Evolutionary conservation across 345 rosid species (phyloP), one percentile per base, ranked within the genome.

Genomic region (Turritis glabra): DNA sequence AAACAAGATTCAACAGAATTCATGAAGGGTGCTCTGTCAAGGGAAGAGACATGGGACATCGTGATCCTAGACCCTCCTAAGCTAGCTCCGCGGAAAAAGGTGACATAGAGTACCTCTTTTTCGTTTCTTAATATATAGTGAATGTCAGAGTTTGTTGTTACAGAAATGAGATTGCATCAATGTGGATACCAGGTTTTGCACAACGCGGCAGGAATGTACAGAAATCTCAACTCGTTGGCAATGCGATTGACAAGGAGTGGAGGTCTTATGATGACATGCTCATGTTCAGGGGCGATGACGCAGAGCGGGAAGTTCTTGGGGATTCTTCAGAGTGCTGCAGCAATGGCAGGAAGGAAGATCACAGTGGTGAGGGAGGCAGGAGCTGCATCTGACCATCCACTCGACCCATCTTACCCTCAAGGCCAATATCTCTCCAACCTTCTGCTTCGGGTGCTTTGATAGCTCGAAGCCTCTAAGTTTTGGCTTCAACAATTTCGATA

Each of bases 261-360:
- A 3, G 96, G 98, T 56, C 88, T 94, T 75, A 84, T 90, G 71
- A 91, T 94, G 96, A 91, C 97, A 21, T 94, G 96, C 52, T 91
- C 97, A 13, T 91, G 96, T 81, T 94, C 97, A 3, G 97, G 98
- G 75, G 97, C 97, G 4, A 86, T 90, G 90, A 90, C 98, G 10
- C 93, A 86, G 76, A 93, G 98, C 37, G 92, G 98, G 18, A 82
- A 50, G 67, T 85, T 91, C 85, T 53, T 88, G 79, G 84, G 81
- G 10, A 73, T 83, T 73, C 96, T 88, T 35, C 89, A 93, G 89
- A 88, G 86, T 22, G 97, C 97, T 60, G 90, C 97, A 68, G 64
- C 86, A 5, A 80, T 58, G 63, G 93, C 88, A 0, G 90, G 88
- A 56, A 86, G 83, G 82, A 91, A 82, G 71, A 85, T 89, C 74